These are phyloP conservation scores for Fusarium miscanthi DNA, from an alignment of 2,329 filamentous ascomycete genomes.

Conservation along the genomic window DNA sequence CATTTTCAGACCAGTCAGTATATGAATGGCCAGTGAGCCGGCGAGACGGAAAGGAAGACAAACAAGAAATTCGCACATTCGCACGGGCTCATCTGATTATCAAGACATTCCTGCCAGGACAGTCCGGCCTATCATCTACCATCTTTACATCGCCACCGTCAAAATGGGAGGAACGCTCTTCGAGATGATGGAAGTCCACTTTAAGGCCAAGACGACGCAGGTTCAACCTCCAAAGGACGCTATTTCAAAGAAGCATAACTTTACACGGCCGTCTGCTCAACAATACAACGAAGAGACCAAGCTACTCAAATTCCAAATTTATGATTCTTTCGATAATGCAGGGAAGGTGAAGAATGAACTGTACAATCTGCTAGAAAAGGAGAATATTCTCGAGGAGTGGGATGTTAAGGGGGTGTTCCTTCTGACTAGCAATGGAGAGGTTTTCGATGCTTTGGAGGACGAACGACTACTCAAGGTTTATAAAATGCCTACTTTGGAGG, in stretches of 20 bases:
- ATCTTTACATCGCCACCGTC: fast-evolving
- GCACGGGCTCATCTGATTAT: fast-evolving
- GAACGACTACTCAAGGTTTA: neutral
- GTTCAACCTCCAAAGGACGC: neutral
- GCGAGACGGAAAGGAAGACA: fast-evolving
- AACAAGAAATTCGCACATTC: neutral
- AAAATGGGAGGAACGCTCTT: neutral
- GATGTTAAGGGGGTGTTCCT: neutral
- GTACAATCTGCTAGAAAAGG: neutral
- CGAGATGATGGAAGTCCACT: neutral
- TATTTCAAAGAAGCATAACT: neutral
- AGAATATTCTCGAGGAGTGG: neutral
- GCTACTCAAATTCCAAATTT: neutral
- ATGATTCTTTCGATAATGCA: neutral
- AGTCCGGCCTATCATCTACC: fast-evolving
- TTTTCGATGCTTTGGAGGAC: neutral
- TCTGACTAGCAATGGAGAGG: neutral
- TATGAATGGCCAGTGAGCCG: neutral
- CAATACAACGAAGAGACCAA: fast-evolving
- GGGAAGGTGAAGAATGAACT: neutral
- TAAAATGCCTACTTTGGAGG: fast-evolving
- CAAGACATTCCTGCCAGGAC: fast-evolving
- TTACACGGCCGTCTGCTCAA: fast-evolving
- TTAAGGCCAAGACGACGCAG: neutral
- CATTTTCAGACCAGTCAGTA: too few relatives aligned